A percentile compares a stretch with the other conserved stretches of the same genome.
Conservation (phyloP, 257 asterid species). For the Solanum chmielewskii region DNA sequence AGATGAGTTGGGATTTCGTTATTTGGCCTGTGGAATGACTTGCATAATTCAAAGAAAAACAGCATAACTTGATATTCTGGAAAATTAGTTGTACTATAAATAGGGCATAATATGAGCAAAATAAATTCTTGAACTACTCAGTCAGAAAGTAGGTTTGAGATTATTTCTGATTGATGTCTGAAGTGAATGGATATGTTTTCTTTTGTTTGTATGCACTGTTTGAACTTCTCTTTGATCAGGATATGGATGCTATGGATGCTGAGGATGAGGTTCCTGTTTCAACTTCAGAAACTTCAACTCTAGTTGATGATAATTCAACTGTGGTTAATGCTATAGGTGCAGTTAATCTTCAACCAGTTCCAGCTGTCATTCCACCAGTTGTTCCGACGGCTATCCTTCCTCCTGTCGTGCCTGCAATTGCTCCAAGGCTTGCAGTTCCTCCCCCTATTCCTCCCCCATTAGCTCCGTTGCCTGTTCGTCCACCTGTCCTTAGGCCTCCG, state of each 20-base stretch:
- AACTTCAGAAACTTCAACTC: constrained; percentile 22
- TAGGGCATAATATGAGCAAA: neutral
- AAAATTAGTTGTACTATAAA: neutral
- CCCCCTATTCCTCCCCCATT: constrained; percentile 45
- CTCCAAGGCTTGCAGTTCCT: constrained; percentile 41
- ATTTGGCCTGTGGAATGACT: neutral
- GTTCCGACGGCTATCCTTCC: constrained; percentile 16
- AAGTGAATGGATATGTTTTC: neutral
- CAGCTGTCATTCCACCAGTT: constrained; percentile 17
- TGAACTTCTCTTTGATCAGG: constrained; percentile 6
- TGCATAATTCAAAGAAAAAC: neutral
- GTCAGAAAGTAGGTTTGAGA: neutral
- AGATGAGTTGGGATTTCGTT: neutral
- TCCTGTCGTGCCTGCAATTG: constrained; percentile 35
- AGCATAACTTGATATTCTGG: neutral
- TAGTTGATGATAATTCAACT: constrained; percentile 24
- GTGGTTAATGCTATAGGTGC: constrained; percentile 34
- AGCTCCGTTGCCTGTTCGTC: constrained; percentile 57
- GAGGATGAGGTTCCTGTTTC: constrained; percentile 41
- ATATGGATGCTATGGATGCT: constrained; percentile 63
- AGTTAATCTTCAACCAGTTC: constrained; percentile 28
- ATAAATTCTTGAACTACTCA: neutral
- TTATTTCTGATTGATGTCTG: neutral
- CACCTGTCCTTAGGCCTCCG: constrained; percentile 42
- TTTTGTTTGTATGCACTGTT: neutral